Percentiles rank a stretch among this genome's conserved stretches.
Conservation (phyloP, 768 basidiomycete species). For the Coprinellus micaceus region DNA sequence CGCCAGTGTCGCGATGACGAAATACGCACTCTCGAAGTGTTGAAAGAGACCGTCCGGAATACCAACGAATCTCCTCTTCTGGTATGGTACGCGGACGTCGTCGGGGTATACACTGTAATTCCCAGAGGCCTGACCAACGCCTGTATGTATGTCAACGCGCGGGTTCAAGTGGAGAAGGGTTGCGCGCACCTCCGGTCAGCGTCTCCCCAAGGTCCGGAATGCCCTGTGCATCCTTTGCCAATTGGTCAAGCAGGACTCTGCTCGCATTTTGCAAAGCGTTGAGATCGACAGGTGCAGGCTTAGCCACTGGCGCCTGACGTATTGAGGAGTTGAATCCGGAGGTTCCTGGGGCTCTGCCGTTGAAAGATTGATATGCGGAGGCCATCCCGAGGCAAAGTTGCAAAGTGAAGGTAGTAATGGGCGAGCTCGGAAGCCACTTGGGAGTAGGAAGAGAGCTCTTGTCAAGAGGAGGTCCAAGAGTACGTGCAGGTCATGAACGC, state of each 20-base stretch:
- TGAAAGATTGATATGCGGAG: conserved; percentile 1
- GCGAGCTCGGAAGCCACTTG: too few species aligned
- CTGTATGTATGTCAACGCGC: conserved; percentile 30
- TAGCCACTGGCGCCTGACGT: conserved; percentile 14
- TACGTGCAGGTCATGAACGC: not conserved
- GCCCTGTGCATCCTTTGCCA: conserved; percentile 67
- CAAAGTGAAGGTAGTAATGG: not conserved
- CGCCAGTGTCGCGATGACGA: not conserved
- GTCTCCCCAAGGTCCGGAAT: conserved; percentile 76
- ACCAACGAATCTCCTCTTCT: conserved; percentile 70
- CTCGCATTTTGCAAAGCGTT: conserved; percentile 62
- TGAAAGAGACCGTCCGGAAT: conserved; percentile 78
- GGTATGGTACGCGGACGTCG: conserved; percentile 75
- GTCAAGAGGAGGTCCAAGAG: not conserved
- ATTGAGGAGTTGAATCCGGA: not conserved
- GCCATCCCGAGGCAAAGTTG: not conserved
- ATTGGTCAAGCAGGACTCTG: conserved; percentile 61
- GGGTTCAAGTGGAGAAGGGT: not conserved
- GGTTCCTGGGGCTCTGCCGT: not conserved
- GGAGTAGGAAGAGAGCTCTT: too few species aligned
- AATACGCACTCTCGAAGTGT: conserved; percentile 64
- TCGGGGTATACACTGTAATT: conserved; percentile 76
- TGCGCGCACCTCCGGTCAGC: conserved; percentile 52
- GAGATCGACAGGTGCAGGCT: conserved; percentile 50
- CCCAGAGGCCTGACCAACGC: conserved; percentile 66